Conservation (phyloP, 495 filamentous ascomycete species). For the Penicillium daleae region DNA sequence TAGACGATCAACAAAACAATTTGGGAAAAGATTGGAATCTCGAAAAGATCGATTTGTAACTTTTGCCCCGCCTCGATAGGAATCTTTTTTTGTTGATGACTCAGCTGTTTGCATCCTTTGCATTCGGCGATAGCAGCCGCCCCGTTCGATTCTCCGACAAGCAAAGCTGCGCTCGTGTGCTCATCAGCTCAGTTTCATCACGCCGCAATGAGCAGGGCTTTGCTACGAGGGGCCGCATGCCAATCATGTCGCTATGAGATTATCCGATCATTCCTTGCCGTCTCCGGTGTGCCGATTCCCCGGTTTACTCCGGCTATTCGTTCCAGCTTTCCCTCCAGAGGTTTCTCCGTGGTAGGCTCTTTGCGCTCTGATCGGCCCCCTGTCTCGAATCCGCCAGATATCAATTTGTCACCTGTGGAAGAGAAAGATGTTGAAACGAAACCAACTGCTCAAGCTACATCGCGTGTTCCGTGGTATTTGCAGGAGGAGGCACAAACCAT, state of each 20-base stretch:
- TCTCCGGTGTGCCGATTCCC: slow-evolving; percentile 28
- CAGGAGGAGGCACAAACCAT: slow-evolving; percentile 61
- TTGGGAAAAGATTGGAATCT: slow-evolving; percentile 6
- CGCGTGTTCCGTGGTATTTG: slow-evolving; percentile 81
- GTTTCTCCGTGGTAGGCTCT: slow-evolving; percentile 31
- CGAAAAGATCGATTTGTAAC: slow-evolving; percentile 29
- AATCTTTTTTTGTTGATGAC: slow-evolving; percentile 33
- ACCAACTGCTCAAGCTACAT: slow-evolving; percentile 3
- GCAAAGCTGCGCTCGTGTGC: slow-evolving; percentile 10
- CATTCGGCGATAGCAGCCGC: slow-evolving; percentile 15
- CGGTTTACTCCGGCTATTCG: slow-evolving; percentile 22
- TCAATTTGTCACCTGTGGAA: slow-evolving; percentile 21
- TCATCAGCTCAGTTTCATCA: slow-evolving; percentile 15
- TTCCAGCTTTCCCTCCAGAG: slow-evolving; percentile 25
- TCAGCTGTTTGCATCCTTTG: slow-evolving; percentile 37
- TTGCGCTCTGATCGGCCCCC: slow-evolving; percentile 31
- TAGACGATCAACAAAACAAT: slow-evolving; percentile 11
- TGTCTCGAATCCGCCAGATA: slow-evolving; percentile 18
- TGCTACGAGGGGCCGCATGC: slow-evolving; percentile 34
- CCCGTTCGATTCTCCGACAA: slow-evolving; percentile 10
- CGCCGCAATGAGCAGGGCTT: slow-evolving; percentile 35
- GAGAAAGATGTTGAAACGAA: background rate
- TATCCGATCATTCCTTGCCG: slow-evolving; percentile 30
- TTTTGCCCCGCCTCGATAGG: slow-evolving; percentile 34
- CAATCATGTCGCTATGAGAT: slow-evolving; percentile 34